A percentile compares a stretch with the other conserved stretches of the same genome.
phyloP scores from a whole-genome alignment of 2,329 filamentous ascomycete species.

The Aspergillus udagawae region DNA sequence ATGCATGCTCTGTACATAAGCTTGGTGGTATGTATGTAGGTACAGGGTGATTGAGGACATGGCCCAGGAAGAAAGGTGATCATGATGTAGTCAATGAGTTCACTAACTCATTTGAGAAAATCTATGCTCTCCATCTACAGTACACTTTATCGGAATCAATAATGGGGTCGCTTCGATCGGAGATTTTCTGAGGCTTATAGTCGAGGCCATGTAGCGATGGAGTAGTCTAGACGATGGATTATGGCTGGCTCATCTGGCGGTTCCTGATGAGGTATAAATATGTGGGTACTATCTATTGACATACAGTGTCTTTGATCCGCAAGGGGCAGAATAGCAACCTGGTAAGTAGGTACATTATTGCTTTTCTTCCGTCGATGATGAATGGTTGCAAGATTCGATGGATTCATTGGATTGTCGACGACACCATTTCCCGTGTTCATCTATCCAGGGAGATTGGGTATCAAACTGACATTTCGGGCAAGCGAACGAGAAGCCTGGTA shows the following conservation, averaged over 20 bases:
- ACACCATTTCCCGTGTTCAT: not conserved
- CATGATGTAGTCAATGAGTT: not conserved
- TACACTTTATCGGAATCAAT: not conserved
- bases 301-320: not conserved
- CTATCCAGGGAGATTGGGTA: not conserved
- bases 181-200: no score
- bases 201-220: no score
- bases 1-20: not conserved
- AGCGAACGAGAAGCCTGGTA: no score
- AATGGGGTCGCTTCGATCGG: no score
- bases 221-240: no score
- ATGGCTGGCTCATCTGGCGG: no score
- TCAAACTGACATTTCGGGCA: no score
- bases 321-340: not conserved
- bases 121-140: not conserved
- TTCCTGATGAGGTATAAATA: no score
- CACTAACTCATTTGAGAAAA: not conserved
- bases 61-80: not conserved
- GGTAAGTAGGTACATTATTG: not conserved
- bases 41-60: not conserved
- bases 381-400: not conserved
- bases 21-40: not conserved
- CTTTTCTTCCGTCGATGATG: not conserved
- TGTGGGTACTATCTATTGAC: no score
- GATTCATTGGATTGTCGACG: no score